Conservation (phyloP, 2,329 filamentous ascomycete species). For the Truncatella angustata region DNA sequence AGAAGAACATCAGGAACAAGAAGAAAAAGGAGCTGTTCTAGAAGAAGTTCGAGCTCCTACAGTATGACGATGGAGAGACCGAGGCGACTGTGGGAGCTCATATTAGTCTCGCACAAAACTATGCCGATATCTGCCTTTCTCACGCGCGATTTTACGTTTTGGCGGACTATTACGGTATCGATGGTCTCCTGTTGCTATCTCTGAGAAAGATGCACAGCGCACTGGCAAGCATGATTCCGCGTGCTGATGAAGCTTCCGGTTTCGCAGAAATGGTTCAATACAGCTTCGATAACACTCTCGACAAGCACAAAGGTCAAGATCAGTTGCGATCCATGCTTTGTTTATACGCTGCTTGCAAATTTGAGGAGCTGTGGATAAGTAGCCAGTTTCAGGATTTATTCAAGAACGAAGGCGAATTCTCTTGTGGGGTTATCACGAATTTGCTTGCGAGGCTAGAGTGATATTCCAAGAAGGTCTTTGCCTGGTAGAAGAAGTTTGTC, state of each 20-base stretch:
- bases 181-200: background rate
- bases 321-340: background rate
- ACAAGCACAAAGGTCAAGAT: background rate
- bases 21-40: background rate
- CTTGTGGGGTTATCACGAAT: background rate
- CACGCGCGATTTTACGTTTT: background rate
- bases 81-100: background rate
- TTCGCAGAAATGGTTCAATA: background rate
- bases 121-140: background rate
- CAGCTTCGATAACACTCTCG: background rate
- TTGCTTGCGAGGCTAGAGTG: background rate
- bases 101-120: background rate
- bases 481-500: too few species aligned
- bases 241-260: background rate
- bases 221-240: background rate
- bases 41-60: background rate
- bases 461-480: too few species aligned
- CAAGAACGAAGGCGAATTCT: background rate
- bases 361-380: background rate
- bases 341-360: background rate
- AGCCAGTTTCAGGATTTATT: background rate
- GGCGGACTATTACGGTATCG: background rate
- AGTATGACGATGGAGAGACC: background rate
- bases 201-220: background rate
- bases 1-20: background rate